Percentiles rank a stretch among this genome's conserved stretches.
These are phyloP conservation scores for Tulasnella sp. DNA, from an alignment of 768 basidiomycete genomes.

Conservation along the genomic window DNA sequence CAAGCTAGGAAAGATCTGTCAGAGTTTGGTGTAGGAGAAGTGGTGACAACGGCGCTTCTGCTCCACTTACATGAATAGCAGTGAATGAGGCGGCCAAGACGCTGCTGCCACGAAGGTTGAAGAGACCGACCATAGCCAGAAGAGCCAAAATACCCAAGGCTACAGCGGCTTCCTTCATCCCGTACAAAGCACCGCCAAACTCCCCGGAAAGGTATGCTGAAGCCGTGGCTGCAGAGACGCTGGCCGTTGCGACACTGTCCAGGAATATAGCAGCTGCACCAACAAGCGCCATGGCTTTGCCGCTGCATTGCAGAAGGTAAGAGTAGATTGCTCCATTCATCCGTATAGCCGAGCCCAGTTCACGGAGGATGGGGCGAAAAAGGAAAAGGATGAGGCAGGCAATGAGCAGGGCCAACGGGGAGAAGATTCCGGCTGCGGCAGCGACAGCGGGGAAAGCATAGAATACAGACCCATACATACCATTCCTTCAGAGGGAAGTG, in stretches of 20 bases:
- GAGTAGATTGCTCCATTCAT: conserved; percentile 65
- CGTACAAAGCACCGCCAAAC: conserved; percentile 35
- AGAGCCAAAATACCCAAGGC: conserved; percentile 47
- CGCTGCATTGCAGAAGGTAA: conserved; percentile 56
- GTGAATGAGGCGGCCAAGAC: conserved; percentile 51
- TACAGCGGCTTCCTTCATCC: conserved; percentile 48
- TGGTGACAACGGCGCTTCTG: not conserved
- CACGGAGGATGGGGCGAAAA: conserved; percentile 70
- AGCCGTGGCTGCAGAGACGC: conserved; percentile 68
- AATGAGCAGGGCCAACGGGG: conserved; percentile 40
- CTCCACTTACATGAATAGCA: conserved; percentile 46
- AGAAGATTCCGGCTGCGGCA: conserved; percentile 49
- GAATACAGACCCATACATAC: conserved; percentile 36
- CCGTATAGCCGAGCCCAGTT: conserved; percentile 60
- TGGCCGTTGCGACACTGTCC: conserved; percentile 60
- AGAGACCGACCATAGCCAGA: conserved; percentile 49
- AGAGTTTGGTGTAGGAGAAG: not conserved
- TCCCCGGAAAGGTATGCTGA: conserved; percentile 60
- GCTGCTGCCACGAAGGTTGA: conserved; percentile 56
- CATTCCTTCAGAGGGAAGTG: not conserved
- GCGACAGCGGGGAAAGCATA: conserved; percentile 63
- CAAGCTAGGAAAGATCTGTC: conserved; percentile 33
- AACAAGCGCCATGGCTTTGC: conserved; percentile 54
- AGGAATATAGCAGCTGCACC: conserved; percentile 60
- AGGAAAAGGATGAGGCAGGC: conserved; percentile 56